A percentile compares a stretch with the other conserved stretches of the same genome.
Evolutionary conservation across 148 eudicot species (phyloP).

Genomic region (Rhododendron molle): DNA sequence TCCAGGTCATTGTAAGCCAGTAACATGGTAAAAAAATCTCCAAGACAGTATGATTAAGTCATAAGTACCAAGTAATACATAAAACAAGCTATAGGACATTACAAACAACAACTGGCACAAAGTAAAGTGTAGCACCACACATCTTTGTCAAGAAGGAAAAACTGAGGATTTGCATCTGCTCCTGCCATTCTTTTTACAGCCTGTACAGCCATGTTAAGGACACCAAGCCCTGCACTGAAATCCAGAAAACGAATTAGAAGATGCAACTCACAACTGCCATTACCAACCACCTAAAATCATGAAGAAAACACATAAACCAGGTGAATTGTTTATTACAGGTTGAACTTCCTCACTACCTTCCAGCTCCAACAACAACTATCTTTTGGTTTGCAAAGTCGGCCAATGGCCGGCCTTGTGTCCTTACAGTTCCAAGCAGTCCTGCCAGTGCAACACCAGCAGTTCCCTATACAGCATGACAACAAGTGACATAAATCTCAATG

Average conservation of each 20-base stretch:
- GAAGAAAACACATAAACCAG: constrained; percentile 1
- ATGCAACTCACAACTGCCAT: background rate
- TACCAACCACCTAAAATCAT: constrained; percentile 1
- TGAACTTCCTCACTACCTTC: constrained; percentile 50
- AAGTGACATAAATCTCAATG: background rate
- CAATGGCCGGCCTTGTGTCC: constrained; percentile 93
- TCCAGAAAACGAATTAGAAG: constrained; percentile 16
- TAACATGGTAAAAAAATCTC: background rate
- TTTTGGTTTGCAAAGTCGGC: constrained; percentile 84
- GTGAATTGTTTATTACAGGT: background rate
- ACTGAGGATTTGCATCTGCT: constrained; percentile 61
- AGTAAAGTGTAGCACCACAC: constrained; percentile 32
- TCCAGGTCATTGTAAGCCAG: background rate
- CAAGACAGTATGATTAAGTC: background rate
- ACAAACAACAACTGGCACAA: background rate
- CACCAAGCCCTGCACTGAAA: constrained; percentile 99
- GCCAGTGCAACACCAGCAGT: constrained; percentile 99
- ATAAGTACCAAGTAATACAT: background rate
- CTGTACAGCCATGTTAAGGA: constrained; percentile 82
- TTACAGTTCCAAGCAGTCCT: constrained; percentile 88
- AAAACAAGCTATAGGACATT: background rate
- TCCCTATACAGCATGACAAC: constrained; percentile 44
- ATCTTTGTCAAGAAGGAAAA: constrained; percentile 89
- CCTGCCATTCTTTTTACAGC: constrained; percentile 83
- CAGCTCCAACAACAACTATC: constrained; percentile 96